A percentile compares a stretch with the other conserved stretches of the same genome.
phyloP scores from a whole-genome alignment of 306 rosid species.

The Castanopsis chinensis region DNA sequence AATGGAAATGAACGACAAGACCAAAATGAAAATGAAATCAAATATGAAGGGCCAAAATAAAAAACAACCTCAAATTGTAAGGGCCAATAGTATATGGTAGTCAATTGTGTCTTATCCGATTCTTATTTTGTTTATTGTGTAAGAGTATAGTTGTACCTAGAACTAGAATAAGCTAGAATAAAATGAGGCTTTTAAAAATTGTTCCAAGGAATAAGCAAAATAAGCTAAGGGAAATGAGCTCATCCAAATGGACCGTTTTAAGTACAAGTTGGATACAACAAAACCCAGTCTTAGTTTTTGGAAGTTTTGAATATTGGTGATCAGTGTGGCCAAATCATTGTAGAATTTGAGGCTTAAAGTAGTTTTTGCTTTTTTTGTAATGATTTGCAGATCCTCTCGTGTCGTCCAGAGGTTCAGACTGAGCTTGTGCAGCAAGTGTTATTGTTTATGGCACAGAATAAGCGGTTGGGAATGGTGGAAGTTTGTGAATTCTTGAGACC shows the following conservation, averaged over 20 bases:
- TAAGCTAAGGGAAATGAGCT: neutral
- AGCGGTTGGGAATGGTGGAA: constrained; percentile 54
- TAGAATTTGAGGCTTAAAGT: constrained; percentile 14
- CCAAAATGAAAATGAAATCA: too few relatives aligned
- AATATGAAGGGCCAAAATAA: too few relatives aligned
- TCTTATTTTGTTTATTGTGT: too few relatives aligned
- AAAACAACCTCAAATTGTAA: too few relatives aligned
- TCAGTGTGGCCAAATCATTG: neutral
- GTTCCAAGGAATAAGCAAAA: too few relatives aligned
- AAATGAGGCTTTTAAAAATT: too few relatives aligned
- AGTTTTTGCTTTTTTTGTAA: constrained; percentile 3
- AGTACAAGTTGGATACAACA: neutral
- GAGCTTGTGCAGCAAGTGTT: constrained; percentile 82
- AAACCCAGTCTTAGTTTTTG: neutral
- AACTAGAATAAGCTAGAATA: too few relatives aligned
- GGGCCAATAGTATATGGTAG: too few relatives aligned
- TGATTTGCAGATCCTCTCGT: constrained; percentile 57
- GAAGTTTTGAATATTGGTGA: neutral
- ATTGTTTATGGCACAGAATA: constrained; percentile 56
- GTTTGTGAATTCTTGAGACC: constrained; percentile 78
- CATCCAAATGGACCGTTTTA: neutral
- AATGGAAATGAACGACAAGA: too few relatives aligned
- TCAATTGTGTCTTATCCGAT: too few relatives aligned
- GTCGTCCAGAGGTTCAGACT: constrained; percentile 66
- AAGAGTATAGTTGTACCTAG: too few relatives aligned